Base-by-base conservation (phyloP, 2,329 filamentous ascomycete species). In the Penicillium rolfsii region DNA sequence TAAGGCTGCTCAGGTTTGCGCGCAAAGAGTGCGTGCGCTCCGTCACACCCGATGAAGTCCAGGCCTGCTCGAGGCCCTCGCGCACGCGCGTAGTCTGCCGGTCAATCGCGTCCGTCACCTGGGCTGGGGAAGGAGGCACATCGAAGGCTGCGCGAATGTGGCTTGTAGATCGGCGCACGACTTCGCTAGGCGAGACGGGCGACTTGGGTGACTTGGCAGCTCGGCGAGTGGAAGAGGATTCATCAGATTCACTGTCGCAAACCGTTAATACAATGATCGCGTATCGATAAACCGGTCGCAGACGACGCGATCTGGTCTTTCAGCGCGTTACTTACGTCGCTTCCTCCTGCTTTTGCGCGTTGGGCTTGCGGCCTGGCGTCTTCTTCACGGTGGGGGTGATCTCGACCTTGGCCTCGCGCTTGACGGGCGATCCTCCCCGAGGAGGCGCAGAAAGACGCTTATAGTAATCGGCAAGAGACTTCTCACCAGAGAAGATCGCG, bases 391-490 rank as follows among this genome's bases (percentile, higher is more conserved):
- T 63, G 9, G 79, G 66, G 28, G 77, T 57, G 40, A 66, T 69
- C 35, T 81, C 78, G 5, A 67, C 64, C 68, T 72, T 74, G 35
- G 72, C 69, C 60, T 82, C 80, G 68, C 78, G 78, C 74, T 85
- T 85, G 41, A 80, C 73, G 6, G 83, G 83, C 52, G 84, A 84
- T 48, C 61, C 62, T 46, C 68, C 68, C 64, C 65, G 75, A 63
- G 68, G 73, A 49, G 72, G 80, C 76, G 58, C 74, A 41, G 61
- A 64, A 52, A 78, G 58, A 70, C 73, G 76, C 83, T 83, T 86
- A 81, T 91, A 97, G 83, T 92, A 97, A 62, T 89, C 87, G 63
- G 84, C 80, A 73, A 97, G 85, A 58, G 81, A 82, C 57, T 87
- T 79, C 66, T 93, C 86, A 60, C 81, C 81, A 55, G 84, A 82